Percentiles rank a stretch among this genome's conserved stretches.
phyloP scores from a whole-genome alignment of 495 filamentous ascomycete species.

The Bathelium albidoporum region DNA sequence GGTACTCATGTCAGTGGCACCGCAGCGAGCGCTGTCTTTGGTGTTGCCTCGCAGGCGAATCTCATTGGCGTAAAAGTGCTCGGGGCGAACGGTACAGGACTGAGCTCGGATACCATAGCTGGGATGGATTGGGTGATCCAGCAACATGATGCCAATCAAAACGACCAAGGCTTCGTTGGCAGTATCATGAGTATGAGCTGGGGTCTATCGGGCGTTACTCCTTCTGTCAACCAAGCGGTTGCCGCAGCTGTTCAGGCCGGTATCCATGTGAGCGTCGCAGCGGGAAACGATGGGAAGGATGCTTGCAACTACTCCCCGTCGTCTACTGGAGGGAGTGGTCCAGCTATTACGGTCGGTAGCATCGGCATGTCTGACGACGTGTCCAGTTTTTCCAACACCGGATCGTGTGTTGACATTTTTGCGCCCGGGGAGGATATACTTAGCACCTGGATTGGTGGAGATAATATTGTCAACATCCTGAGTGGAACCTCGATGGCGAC shows the following conservation, averaged over 20 bases:
- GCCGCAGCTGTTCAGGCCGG: constrained; percentile 21
- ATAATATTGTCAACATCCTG: constrained; percentile 25
- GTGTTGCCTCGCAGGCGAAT: constrained; percentile 33
- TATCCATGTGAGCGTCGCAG: constrained; percentile 34
- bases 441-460: constrained; percentile 27
- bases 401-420: constrained; percentile 36
- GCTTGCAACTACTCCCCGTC: constrained; percentile 29
- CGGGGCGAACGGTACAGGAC: constrained; percentile 27
- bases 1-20: constrained; percentile 38
- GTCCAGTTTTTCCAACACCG: constrained; percentile 33
- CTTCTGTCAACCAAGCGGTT: constrained; percentile 28
- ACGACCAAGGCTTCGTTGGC: constrained; percentile 26
- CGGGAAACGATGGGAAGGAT: constrained; percentile 29
- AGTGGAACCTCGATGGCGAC: constrained; percentile 35
- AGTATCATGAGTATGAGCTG: constrained; percentile 36
- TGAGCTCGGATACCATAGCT: constrained; percentile 23
- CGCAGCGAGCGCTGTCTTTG: constrained; percentile 27
- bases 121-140: constrained; percentile 33
- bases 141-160: constrained; percentile 27
- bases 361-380: constrained; percentile 26
- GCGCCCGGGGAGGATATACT: constrained; percentile 34
- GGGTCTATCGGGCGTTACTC: constrained; percentile 20
- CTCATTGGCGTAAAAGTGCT: constrained; percentile 35
- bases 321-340: constrained; percentile 27
- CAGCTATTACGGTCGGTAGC: constrained; percentile 30